Evolutionary conservation across 2,329 filamentous ascomycete genomes (phyloP), one percentile per base, ranked within the genome.

Genomic region (Sporothrix variecibatus): DNA sequence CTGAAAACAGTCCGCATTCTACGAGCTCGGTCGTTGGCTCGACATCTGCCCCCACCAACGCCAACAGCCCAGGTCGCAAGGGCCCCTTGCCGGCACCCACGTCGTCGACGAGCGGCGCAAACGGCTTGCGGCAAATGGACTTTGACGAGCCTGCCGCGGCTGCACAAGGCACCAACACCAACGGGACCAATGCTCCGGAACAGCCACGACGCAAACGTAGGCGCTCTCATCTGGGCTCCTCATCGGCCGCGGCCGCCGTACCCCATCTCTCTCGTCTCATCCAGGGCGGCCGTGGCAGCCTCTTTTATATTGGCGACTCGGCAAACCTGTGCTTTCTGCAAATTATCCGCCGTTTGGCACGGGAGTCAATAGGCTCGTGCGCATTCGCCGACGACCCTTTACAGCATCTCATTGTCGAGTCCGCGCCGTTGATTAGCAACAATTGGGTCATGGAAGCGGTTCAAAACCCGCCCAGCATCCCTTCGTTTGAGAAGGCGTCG

Each of bases 291-390:
- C 77, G 79, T 49, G 81, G 80, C 20, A 79, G 78, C 40, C 81
- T 81, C 76, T 80, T 82, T 77, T 82, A 82, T 65, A 79, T 82
- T 38, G 81, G 81, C n/a, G 81, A 82, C 75, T 81, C 81, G 23
- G 80, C 81, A 8, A 82, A 80, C 3, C 40, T 82, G 6, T 80
- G 80, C 0, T 81, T 82, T 38, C 75, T 82, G 1, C 80, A 82
- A 38, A 80, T 80, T 28, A 81, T 82, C 17, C 79, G 81, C 0
- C 78, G 81, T 3, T 77, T 82, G 23, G 80, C 82, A 0, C 77
- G 77, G 4, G 77, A 79, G 28, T 77, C 78, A 20, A 71, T 82
- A 3, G 81, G 81, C 4, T 77, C 77, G 2, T 82, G 81, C 60
- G 40, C 79, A 9, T 80, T 82, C 51, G 78, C 80, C 9, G 80